A percentile compares a stretch with the other conserved stretches of the same genome.
Conservation (phyloP, 73 alveolate genomes). For the Strombidium stylifer region DNA sequence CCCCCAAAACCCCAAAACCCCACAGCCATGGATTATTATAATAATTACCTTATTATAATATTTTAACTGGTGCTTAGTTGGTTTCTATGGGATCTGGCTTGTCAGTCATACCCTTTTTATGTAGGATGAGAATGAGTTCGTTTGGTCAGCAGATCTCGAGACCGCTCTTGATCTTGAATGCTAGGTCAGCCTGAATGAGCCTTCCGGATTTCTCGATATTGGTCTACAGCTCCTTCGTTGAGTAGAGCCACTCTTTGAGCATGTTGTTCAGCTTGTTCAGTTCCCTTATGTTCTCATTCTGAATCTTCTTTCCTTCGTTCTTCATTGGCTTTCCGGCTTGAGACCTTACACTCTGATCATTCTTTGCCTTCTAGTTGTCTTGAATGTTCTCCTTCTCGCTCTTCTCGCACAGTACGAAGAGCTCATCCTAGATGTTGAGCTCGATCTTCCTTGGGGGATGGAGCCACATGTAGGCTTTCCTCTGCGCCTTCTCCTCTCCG, state of each 20-base stretch:
- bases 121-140: no score
- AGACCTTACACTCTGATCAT: background rate
- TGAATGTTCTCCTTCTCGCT: slow-evolving; percentile 28
- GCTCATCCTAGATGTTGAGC: slow-evolving; percentile 22
- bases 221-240: slow-evolving; percentile 14
- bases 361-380: background rate
- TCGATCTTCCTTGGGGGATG: slow-evolving; percentile 55
- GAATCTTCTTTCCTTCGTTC: slow-evolving; percentile 50
- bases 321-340: slow-evolving; percentile 21
- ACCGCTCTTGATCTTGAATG: slow-evolving; percentile 7
- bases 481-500: slow-evolving; percentile 25
- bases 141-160: no score
- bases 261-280: slow-evolving; percentile 8
- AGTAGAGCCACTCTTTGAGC: slow-evolving; percentile 18
- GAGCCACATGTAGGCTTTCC: slow-evolving; percentile 75
- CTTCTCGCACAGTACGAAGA: slow-evolving; percentile 48
- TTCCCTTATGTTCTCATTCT: slow-evolving; percentile 26
- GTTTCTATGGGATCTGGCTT: no score
- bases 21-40: no score
- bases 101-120: no score
- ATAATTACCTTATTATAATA: no score
- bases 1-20: no score
- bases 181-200: slow-evolving; percentile 1
- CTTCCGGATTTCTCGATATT: slow-evolving; percentile 2
- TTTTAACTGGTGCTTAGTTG: no score